Percentiles rank a stretch among this genome's conserved stretches.
Evolutionary conservation across 2,329 filamentous ascomycete genomes (phyloP).

Genomic region (Stagonosporopsis chrysanthemi): DNA sequence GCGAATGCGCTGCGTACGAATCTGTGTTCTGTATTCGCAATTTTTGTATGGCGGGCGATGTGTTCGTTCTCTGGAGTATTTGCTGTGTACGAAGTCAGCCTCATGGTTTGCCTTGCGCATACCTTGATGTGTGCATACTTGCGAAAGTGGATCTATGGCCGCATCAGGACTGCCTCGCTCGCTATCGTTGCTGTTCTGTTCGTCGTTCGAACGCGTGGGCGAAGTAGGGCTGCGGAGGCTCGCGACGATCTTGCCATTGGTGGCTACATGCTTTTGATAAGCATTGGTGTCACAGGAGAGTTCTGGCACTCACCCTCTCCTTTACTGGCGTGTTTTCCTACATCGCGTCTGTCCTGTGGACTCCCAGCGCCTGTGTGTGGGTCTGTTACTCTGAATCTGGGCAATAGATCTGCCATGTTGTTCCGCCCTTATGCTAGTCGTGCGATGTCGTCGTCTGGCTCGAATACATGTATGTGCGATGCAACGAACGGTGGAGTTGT

Average conservation of each 20-base stretch:
- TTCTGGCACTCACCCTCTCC: slow-evolving; percentile 31
- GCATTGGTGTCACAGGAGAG: slow-evolving; percentile 24
- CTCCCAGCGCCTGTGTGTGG: slow-evolving; percentile 43
- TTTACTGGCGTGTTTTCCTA: slow-evolving; percentile 29
- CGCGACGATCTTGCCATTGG: slow-evolving; percentile 38
- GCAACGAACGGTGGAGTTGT: not conserved
- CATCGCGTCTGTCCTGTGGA: slow-evolving; percentile 41
- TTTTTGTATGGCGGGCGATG: slow-evolving; percentile 65
- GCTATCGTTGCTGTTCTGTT: slow-evolving; percentile 28
- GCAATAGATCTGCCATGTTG: slow-evolving; percentile 50
- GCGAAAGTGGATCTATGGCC: slow-evolving; percentile 71
- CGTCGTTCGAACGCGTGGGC: slow-evolving; percentile 27
- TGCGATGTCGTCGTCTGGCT: not conserved
- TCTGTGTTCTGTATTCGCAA: slow-evolving; percentile 59
- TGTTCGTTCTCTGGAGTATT: slow-evolving; percentile 71
- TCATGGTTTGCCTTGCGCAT: slow-evolving; percentile 6
- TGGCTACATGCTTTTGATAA: slow-evolving; percentile 30
- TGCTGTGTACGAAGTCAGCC: slow-evolving; percentile 50
- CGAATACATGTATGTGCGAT: not conserved
- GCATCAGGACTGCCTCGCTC: slow-evolving; percentile 40
- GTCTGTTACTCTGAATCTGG: slow-evolving; percentile 56
- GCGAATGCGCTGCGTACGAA: slow-evolving; percentile 36
- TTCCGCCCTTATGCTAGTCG: slow-evolving; percentile 15
- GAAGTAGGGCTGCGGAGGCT: slow-evolving; percentile 39
- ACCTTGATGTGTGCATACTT: slow-evolving; percentile 58